Evolutionary conservation across 2,329 filamentous ascomycete species (phyloP).

Genomic region (Neofusicoccum laricinum): DNA sequence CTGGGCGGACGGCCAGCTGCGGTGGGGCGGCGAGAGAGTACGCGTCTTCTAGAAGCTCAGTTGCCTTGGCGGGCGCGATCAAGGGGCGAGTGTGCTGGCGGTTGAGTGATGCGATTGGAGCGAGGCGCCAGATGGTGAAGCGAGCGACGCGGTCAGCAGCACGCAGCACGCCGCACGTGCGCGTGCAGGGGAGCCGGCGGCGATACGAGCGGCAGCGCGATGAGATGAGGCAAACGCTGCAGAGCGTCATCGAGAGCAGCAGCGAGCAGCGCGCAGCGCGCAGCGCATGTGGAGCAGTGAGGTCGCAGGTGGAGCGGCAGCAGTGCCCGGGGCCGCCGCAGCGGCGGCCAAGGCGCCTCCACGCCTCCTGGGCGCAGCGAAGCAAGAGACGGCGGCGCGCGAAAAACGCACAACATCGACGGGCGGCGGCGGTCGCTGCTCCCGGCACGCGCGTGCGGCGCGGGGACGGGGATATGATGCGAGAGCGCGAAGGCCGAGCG

Average conservation of each 20-base stretch:
- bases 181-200: neutral
- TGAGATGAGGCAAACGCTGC: neutral
- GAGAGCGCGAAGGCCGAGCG: neutral
- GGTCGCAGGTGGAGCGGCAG: neutral
- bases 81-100: neutral
- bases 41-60: neutral
- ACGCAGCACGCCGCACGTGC: neutral
- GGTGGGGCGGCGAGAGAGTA: neutral
- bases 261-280: neutral
- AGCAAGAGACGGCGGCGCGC: neutral
- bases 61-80: neutral
- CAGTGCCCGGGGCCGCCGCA: neutral
- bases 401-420: constrained; percentile 2
- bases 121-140: constrained; percentile 1
- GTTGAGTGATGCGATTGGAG: neutral
- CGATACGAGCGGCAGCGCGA: neutral
- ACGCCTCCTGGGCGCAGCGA: no score
- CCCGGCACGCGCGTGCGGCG: neutral
- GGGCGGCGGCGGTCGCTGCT: neutral
- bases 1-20: neutral
- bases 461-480: neutral
- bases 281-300: neutral
- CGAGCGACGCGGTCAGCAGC: constrained; percentile 8
- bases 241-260: constrained; percentile 3
- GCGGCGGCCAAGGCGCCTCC: neutral